phyloP scores from a whole-genome alignment of 2,329 filamentous ascomycete genomes.

The Aphanoascus verrucosus region DNA sequence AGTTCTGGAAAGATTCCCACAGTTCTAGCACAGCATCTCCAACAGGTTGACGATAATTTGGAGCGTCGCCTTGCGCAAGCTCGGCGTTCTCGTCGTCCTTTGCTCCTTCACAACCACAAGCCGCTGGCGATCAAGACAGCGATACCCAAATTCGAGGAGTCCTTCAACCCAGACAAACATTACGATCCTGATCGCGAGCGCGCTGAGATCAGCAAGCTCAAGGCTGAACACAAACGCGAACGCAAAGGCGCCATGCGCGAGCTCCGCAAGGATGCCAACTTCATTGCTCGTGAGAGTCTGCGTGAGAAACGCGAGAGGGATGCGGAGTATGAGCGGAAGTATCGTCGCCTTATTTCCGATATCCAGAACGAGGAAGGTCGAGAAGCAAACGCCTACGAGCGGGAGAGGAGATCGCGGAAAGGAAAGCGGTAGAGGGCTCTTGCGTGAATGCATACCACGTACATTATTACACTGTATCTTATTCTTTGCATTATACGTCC shows the following conservation, averaged over 20 bases:
- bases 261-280: conserved; percentile 86
- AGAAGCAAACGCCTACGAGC: conserved; percentile 79
- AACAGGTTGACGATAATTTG: conserved; percentile 27
- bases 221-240: conserved; percentile 87
- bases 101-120: conserved; percentile 79
- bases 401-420: conserved; percentile 68
- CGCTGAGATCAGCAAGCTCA: conserved; percentile 70
- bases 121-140: conserved; percentile 78
- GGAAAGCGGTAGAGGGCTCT: conserved; percentile 40
- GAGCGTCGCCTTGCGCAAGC: conserved; percentile 45
- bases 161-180: conserved; percentile 88
- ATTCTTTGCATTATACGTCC: no score
- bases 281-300: conserved; percentile 82
- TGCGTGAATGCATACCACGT: neutral
- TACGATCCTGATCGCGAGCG: conserved; percentile 93
- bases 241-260: conserved; percentile 90
- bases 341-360: conserved; percentile 79
- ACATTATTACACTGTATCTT: no score
- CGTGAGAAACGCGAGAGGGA: conserved; percentile 88
- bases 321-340: conserved; percentile 91
- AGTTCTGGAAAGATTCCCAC: conserved; percentile 44
- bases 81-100: conserved; percentile 58
- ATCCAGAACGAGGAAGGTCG: conserved; percentile 89
- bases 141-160: conserved; percentile 92
- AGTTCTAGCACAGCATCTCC: conserved; percentile 22